Evolutionary conservation across 768 basidiomycete species (phyloP).

Genomic region (Tylopilus balloui): DNA sequence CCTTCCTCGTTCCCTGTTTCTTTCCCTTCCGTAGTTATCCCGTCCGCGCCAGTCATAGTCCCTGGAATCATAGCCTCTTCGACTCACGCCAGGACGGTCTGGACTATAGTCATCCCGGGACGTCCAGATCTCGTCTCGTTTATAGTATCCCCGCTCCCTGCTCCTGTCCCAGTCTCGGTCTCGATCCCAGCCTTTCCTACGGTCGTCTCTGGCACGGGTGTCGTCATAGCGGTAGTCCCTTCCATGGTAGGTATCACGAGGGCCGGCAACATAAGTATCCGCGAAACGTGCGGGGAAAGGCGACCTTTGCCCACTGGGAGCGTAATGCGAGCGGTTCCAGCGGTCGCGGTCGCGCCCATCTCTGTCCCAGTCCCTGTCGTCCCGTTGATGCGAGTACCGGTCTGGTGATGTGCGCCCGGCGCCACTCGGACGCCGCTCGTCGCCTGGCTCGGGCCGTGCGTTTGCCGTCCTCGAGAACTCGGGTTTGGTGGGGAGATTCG

Average conservation of each 20-base stretch:
- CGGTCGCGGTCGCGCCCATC: constrained; percentile 22
- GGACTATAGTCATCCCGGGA: constrained; percentile 17
- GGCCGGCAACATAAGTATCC: constrained; percentile 14
- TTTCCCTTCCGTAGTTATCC: constrained; percentile 22
- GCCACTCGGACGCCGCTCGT: constrained; percentile 22
- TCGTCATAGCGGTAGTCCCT: constrained; percentile 23
- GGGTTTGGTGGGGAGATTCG: constrained; percentile 30
- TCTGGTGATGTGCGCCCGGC: constrained; percentile 24
- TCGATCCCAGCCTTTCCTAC: constrained; percentile 22
- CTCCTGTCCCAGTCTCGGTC: constrained; percentile 23
- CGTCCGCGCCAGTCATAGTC: constrained; percentile 18
- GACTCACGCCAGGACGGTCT: constrained; percentile 7
- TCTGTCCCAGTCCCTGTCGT: constrained; percentile 26
- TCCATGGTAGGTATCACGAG: constrained; percentile 18
- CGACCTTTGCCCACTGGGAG: constrained; percentile 13
- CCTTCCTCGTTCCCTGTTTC: constrained; percentile 20
- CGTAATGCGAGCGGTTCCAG: constrained; percentile 15
- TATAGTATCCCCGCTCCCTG: constrained; percentile 18
- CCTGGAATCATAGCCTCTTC: constrained; percentile 15
- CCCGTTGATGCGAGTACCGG: constrained; percentile 17
- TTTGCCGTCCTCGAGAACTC: constrained; percentile 23
- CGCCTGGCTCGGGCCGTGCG: constrained; percentile 17
- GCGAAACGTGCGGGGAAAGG: constrained; percentile 10
- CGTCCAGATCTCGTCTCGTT: constrained; percentile 18
- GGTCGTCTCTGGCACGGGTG: constrained; percentile 18